Conservation (phyloP, 345 rosid species). For the Camelina sativa region DNA sequence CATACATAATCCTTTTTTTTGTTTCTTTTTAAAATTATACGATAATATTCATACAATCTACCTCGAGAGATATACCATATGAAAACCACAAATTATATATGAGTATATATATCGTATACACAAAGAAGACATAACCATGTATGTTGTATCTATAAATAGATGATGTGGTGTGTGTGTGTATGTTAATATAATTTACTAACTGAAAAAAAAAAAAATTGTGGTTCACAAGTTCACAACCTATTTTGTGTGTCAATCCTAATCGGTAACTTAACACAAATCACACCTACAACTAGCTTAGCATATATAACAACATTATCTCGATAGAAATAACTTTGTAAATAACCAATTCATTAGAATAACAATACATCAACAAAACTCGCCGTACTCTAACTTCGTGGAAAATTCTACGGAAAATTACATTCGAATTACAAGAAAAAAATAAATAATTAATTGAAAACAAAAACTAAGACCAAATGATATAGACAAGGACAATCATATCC, state of each 20-base stretch:
- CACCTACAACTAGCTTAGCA: slow-evolving; percentile 23
- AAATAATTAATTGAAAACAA: background rate
- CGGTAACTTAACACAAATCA: slow-evolving; percentile 37
- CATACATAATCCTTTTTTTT: slow-evolving; percentile 15
- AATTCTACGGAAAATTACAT: slow-evolving; percentile 23
- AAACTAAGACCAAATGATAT: background rate
- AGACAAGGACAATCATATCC: background rate
- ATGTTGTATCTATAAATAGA: slow-evolving; percentile 13
- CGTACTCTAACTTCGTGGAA: slow-evolving; percentile 6
- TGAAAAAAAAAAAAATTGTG: background rate
- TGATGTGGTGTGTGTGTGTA: background rate
- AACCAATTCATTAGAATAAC: background rate
- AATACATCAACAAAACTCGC: background rate
- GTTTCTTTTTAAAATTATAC: too few relatives aligned
- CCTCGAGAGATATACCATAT: background rate
- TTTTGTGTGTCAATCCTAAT: slow-evolving; percentile 44
- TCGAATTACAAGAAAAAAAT: background rate
- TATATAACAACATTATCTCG: slow-evolving; percentile 22
- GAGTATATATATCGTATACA: background rate
- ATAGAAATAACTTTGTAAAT: slow-evolving; percentile 14
- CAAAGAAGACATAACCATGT: slow-evolving; percentile 24
- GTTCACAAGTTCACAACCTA: slow-evolving; percentile 26
- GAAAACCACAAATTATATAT: slow-evolving; percentile 16
- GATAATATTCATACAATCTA: too few relatives aligned
- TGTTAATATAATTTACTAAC: slow-evolving; percentile 1